Evolutionary conservation across 1,139 yeast species (phyloP), one percentile per base, ranked within the genome.

Genomic region (Geotrichum macrosporum): DNA sequence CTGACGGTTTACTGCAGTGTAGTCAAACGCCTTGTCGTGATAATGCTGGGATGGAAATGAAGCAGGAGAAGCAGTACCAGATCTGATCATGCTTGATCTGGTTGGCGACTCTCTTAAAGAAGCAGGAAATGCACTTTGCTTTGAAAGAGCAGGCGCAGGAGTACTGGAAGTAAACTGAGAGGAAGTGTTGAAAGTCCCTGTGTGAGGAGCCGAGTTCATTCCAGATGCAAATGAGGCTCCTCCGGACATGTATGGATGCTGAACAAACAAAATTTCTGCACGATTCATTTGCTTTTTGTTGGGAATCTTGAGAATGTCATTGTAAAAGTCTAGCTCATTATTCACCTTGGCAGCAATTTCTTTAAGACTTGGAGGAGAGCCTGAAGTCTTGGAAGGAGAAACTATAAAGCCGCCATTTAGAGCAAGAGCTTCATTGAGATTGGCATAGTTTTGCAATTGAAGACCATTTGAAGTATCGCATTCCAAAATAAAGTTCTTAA

Each of bases 381-480:
- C 63, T n/a, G 55, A 52, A 6, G 67, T 65, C 51, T 71, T 71
- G 48, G 88, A 70, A 1, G 97, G 97, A 44, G 84, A 72, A 6
- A 89, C 74, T 51, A 85, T 79, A 34, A 88, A 84, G 24, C 96
- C 97, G 19, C 86, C 76, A 59, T 89, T 88, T 70, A 92, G 76
- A 26, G 86, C 75, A 53, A 85, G 73, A 34, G 85, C 85, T 64
- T 92, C 97, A 50, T 81, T 78, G 74, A 88, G 84, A 33, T 92
- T 84, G 5, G 96, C 82, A 61, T 84, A 89, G 63, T 88, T 87
- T 59, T 85, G 94, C 50, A 92, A 71, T 65, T 89, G 96, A 44
- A 88, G 79, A 53, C 87, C 79, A 73, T 89, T 71, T 10, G 96
- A 96, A 45, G 86, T 79, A 64, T 92, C 97, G 64, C 86, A 75